Evolutionary conservation across 495 filamentous ascomycete genomes (phyloP), one percentile per base, ranked within the genome.

Genomic region (Penicillium herquei): DNA sequence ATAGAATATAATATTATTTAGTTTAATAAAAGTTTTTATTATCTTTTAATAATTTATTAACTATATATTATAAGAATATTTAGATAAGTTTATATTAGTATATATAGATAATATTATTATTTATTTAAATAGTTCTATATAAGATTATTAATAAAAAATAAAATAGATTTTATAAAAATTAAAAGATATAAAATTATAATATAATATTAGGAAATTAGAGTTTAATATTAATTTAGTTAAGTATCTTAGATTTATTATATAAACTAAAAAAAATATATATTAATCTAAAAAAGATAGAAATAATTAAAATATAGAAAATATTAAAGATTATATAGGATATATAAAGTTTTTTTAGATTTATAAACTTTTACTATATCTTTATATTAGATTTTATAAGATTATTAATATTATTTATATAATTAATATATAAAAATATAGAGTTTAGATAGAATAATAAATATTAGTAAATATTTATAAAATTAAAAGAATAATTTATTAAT

Each of bases 401-500:
- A 40, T 41, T 57, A 41, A 18, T 52, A 35, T 57, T 16, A 32
- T 41, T 18, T 41, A 49, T 37, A 66, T 50, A 13, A 52, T 66
- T 56, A 63, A 49, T 6, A 51, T 54, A 55, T 68, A 51, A 12
- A 56, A 48, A 40, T 55, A 70, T 75, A 43, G 31, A 32, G 3
- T 47, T 34, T 43, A 43, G 18, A 17, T 43, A 43, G 13, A 49
- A 49, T 49, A 43, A 58, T 40, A 10, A 35, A 6, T 31, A 43
- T 49, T 30, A 35, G 43, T 42, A 54, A 17, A n/a, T 26, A 32
- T 42, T 35, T 18, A 16, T 26, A 18, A 18, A 43, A 37, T 49
- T 17, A 41, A 48, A 26, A 43, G 48, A 34, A 58, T 62, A 5
- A 39, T 61, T 30, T 42, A 8, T 54, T 66, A 53, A 40, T 54